A percentile compares a stretch with the other conserved stretches of the same genome.
These are phyloP conservation scores for Akanthomyces muscarius DNA, from an alignment of 2,329 filamentous ascomycete genomes.

Conservation along the genomic window DNA sequence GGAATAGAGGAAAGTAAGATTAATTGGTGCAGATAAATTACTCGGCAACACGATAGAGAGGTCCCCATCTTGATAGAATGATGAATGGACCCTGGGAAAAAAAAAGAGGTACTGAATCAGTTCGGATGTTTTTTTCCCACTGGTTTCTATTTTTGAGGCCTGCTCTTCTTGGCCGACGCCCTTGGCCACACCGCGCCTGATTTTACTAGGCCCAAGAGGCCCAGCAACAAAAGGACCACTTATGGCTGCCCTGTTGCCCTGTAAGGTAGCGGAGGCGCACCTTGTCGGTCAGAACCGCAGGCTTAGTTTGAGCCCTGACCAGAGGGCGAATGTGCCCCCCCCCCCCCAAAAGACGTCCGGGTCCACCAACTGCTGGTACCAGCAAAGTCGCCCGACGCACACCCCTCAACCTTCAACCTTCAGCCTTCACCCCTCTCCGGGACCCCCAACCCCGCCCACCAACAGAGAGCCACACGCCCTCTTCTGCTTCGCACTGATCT, in stretches of 20 bases:
- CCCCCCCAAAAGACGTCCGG: background rate
- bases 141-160: slow-evolving; percentile 2
- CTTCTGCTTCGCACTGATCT: background rate
- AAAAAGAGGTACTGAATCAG: background rate
- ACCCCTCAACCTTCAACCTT: background rate
- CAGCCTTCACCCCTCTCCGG: background rate
- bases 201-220: background rate
- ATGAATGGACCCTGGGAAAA: background rate
- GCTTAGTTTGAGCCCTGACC: background rate
- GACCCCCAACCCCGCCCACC: background rate
- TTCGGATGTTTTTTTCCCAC: background rate
- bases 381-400: background rate
- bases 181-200: background rate
- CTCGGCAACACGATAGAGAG: background rate
- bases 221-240: no score
- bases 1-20: background rate
- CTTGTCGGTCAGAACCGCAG: background rate
- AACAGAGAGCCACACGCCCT: background rate
- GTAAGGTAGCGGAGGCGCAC: background rate
- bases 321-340: no score
- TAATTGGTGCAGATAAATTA: no score
- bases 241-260: background rate
- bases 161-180: background rate
- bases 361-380: background rate
- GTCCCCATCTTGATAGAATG: background rate